A percentile compares a stretch with the other conserved stretches of the same genome.
These are phyloP conservation scores for Carex myosuroides DNA, from an alignment of 176 grass and related monocot genomes.

Conservation along the genomic window DNA sequence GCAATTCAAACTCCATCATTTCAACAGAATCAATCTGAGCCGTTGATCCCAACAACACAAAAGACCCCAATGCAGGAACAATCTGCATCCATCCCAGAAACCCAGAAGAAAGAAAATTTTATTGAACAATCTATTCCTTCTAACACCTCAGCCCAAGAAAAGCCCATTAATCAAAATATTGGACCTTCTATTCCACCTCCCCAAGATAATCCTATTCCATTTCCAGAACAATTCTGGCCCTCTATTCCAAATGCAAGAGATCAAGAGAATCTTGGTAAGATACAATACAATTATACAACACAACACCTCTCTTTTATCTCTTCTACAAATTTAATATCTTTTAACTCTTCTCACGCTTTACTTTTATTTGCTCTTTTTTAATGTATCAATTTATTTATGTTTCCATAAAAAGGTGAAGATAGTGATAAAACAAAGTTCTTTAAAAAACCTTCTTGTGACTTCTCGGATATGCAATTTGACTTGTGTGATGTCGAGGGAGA, in stretches of 20 bases:
- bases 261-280: neutral
- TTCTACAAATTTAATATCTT: neutral
- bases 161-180: neutral
- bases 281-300: neutral
- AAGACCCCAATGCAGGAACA: neutral
- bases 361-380: neutral
- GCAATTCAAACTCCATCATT: neutral
- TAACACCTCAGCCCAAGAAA: neutral
- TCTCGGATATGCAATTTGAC: slow-evolving; percentile 42
- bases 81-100: neutral
- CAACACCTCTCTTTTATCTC: neutral
- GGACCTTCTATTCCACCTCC: neutral
- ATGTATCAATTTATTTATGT: neutral
- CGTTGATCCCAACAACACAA: neutral
- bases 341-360: neutral
- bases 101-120: neutral
- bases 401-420: neutral
- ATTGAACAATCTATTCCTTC: neutral
- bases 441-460: slow-evolving; percentile 43
- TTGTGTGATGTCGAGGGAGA: slow-evolving; percentile 46
- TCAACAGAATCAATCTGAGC: slow-evolving; percentile 5
- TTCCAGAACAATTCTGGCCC: neutral
- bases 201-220: neutral
- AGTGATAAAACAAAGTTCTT: slow-evolving; percentile 25
- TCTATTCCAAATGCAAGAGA: neutral